Base-by-base conservation (phyloP, 1,284 basidiomycete species). In the Sutorius eximius region DNA sequence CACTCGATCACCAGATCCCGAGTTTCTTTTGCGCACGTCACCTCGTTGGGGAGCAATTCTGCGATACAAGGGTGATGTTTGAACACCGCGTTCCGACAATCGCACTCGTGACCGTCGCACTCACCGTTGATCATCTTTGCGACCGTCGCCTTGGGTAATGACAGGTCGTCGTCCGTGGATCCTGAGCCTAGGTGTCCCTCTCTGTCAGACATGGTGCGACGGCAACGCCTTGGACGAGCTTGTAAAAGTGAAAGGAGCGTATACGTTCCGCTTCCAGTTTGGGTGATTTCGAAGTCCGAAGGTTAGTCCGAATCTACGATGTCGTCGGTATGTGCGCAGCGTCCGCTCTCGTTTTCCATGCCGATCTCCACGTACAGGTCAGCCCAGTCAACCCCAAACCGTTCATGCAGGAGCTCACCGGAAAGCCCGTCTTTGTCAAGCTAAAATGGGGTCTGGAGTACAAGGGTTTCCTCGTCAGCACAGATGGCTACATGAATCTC, bases 401-500 rank as follows among this genome's bases (percentile, higher is more conserved):
- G 9, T 99, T 99, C 77, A 83, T 99, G 67, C 94, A 98, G 77
- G 93, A 97, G 73, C 86, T 98, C 66, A 98, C 96, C 27, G 97
- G 97, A 65, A 98, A 99, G 81, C 90, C 91, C 44, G 93, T 98
- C 48, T 90, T 87, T 67, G 95, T 99, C 56, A 85, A 87, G 58
- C 84, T 99, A 70, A 99, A 99, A 79, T 99, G 97, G 97, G 97
- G 97, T 59, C 82, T 98, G 59, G 95, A 98, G 73, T 99, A 99
- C 82, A 98, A 95, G 79, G 96, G 97, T 46, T 99, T 96, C 78
- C 82, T 99, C 58, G 96, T 99, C 62, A 96, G 93, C 71, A 98
- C 96, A 6, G 97, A 99, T 75, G 93, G 93, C 30, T 99, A 98
- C 78, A 98, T 99, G 95, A 99, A 99, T 75, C 82, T 99, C 51